Evolutionary conservation across 164 flowering plant species (phyloP).

Genomic region (Houttuynia cordata): DNA sequence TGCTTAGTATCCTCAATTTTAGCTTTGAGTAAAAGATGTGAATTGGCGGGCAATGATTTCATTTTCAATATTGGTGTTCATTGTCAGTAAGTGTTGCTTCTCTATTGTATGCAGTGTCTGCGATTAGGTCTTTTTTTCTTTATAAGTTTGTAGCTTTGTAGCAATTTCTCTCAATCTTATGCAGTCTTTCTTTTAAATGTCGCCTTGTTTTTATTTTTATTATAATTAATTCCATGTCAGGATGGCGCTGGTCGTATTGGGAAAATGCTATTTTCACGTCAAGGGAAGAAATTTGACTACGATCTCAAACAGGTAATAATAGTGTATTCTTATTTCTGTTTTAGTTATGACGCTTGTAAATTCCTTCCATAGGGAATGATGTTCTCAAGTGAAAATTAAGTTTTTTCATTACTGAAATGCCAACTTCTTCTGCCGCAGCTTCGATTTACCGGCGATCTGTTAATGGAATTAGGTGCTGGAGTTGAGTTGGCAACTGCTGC

Average conservation of each 20-base stretch:
- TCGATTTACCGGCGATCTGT: constrained; percentile 89
- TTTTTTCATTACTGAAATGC: too few species aligned
- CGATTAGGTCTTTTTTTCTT: background rate
- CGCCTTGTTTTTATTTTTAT: background rate
- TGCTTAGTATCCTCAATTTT: too few species aligned
- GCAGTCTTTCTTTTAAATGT: background rate
- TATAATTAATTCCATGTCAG: constrained; percentile 19
- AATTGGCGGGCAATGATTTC: too few species aligned
- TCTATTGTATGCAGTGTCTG: too few species aligned
- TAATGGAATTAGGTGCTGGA: constrained; percentile 97
- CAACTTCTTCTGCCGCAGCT: constrained; percentile 28
- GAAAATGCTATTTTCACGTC: constrained; percentile 89
- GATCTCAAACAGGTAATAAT: constrained; percentile 82
- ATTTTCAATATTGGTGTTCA: too few species aligned
- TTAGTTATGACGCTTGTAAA: background rate
- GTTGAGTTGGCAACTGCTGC: constrained; percentile 94
- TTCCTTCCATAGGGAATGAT: background rate
- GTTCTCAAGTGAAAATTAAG: background rate
- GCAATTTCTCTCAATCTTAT: background rate
- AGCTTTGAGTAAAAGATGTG: too few species aligned
- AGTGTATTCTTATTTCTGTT: too few species aligned
- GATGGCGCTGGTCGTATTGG: constrained; percentile 99
- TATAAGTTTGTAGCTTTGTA: background rate
- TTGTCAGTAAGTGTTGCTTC: too few species aligned
- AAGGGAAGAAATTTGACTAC: constrained; percentile 97